Base-by-base conservation (phyloP, 2,329 filamentous ascomycete genomes). In the Paraphaeosphaeria sporulosa region DNA sequence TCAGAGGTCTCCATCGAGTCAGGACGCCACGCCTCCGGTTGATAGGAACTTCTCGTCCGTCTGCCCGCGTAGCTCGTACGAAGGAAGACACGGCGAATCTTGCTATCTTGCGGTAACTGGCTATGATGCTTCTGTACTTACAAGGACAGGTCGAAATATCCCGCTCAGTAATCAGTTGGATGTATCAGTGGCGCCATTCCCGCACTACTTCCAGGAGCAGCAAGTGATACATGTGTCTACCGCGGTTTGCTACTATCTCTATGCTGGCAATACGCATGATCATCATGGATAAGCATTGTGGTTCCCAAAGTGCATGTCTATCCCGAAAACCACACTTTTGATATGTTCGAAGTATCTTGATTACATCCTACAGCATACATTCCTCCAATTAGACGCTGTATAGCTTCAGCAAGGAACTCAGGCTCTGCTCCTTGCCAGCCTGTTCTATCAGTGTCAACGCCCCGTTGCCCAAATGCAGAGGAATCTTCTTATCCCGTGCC, bases 401-500 rank as follows among this genome's bases (percentile, higher is more conserved):
- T 42, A 67, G 61, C 19, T 63, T 65, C 55, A 76, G 52, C 55
- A 75, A 58, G 10, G 61, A 61, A 15, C 54, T 59, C 17, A 74
- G 53, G 52, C 67, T 66, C 57, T 59, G n/a, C 12, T 60, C 62
- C 36, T 69, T 67, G 19, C 72, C 69, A 8, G 69, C 69, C 48
- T 74, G 71, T 46, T 75, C 53, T 43, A 78, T 27, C 52, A 72
- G 43, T 47, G 68, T 76, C 61, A 77, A 43, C 13, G 76, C 75
- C n/a, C 65, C 70, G 32, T 66, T 71, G 12, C 72, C 76, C 19
- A 78, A 55, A 55, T 72, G 76, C 19, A 71, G 19, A 17, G 76
- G 75, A 55, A 73, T 76, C 57, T 72, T 76, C n/a, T 74, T 69
- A 27, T 62, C 66, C 59, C 77, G 74, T 38, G 74, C 75, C 64